phyloP scores from a whole-genome alignment of 75 land plant species.

The Selaginella moellendorffii region DNA sequence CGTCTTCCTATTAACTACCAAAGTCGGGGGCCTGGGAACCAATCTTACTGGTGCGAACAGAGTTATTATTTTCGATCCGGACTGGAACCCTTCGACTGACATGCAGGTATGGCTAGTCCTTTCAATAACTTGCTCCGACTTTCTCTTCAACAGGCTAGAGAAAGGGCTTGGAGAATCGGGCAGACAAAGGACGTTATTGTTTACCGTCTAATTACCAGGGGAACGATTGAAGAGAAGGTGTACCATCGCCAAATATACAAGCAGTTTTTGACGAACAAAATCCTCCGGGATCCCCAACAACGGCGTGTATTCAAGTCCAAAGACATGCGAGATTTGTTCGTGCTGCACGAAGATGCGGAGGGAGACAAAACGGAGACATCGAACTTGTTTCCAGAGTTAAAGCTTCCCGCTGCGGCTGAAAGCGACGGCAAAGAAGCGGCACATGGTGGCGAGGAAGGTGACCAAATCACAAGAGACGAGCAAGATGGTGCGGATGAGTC shows the following conservation, averaged over 20 bases:
- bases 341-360: slow-evolving; percentile 55
- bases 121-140: not conserved
- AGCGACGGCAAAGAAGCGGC: not conserved
- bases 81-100: slow-evolving; percentile 99
- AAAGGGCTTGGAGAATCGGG: slow-evolving; percentile 99
- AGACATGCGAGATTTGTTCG: slow-evolving; percentile 90
- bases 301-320: slow-evolving; percentile 86
- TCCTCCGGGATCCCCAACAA: slow-evolving; percentile 83
- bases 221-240: slow-evolving; percentile 96
- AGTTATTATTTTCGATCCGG: slow-evolving; percentile 93
- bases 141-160: slow-evolving; percentile 82
- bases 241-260: slow-evolving; percentile 96
- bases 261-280: slow-evolving; percentile 86
- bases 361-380: slow-evolving; percentile 70
- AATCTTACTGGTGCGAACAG: slow-evolving; percentile 83
- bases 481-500: slow-evolving; percentile 68
- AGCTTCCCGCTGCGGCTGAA: too few relatives aligned
- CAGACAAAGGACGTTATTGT: slow-evolving; percentile 82
- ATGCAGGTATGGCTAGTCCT: slow-evolving; percentile 57
- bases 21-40: slow-evolving; percentile 93
- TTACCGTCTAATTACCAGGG: slow-evolving; percentile 82
- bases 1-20: slow-evolving; percentile 80
- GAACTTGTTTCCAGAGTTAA: slow-evolving; percentile 59
- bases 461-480: too few relatives aligned
- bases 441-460: not conserved